phyloP scores from a whole-genome alignment of 2,329 filamentous ascomycete species.

The Emergomyces orientalis region DNA sequence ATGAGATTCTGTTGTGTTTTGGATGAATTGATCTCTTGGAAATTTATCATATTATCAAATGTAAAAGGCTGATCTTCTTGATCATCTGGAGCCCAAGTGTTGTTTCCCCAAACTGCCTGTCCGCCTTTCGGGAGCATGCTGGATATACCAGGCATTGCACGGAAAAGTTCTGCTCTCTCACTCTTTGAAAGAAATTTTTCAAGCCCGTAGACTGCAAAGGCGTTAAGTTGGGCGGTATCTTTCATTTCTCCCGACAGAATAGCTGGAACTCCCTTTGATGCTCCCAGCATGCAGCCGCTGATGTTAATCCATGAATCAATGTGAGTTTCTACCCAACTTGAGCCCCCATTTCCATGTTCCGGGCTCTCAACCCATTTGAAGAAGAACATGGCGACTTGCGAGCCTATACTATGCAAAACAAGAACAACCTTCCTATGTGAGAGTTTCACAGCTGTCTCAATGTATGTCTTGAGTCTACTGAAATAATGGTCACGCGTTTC shows the following conservation, averaged over 20 bases:
- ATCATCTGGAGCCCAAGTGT: constrained; percentile 82
- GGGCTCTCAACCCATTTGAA: constrained; percentile 72
- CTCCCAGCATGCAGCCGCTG: constrained; percentile 93
- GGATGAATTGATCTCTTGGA: constrained; percentile 57
- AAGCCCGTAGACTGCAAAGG: constrained; percentile 91
- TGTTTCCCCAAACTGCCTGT: constrained; percentile 87
- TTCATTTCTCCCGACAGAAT: constrained; percentile 96
- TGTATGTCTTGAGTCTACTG: constrained; percentile 76
- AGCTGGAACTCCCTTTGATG: constrained; percentile 81
- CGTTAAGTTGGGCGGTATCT: constrained; percentile 90
- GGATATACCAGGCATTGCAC: constrained; percentile 91
- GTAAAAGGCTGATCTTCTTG: constrained; percentile 59
- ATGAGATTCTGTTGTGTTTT: constrained; percentile 66
- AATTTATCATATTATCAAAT: constrained; percentile 78
- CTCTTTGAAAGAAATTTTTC: constrained; percentile 90
- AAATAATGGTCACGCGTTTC: constrained; percentile 92
- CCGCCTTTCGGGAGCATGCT: constrained; percentile 96
- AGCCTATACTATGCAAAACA: constrained; percentile 94
- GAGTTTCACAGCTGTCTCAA: constrained; percentile 70
- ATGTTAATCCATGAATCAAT: constrained; percentile 98
- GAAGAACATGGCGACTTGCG: constrained; percentile 78
- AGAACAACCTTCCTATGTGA: constrained; percentile 72
- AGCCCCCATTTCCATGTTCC: constrained; percentile 68
- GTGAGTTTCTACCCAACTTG: constrained; percentile 80
- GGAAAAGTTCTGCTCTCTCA: constrained; percentile 86